Conservation (phyloP, 2,329 filamentous ascomycete genomes). For the Microsporum canis region DNA sequence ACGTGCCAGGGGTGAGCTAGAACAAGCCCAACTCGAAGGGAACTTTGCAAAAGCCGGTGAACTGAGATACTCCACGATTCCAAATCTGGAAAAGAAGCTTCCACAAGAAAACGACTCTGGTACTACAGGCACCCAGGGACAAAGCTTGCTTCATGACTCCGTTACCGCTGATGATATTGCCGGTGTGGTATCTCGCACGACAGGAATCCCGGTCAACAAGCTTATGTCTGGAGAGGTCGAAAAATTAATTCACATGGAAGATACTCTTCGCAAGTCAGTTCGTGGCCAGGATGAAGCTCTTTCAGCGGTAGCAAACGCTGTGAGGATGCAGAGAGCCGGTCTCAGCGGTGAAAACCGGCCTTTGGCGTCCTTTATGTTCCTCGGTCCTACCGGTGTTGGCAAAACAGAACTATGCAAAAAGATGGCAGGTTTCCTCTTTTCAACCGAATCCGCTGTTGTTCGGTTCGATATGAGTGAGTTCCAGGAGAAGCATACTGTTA, state of each 20-base stretch:
- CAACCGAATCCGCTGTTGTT: constrained; percentile 78
- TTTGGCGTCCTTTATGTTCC: constrained; percentile 91
- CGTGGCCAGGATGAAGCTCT: constrained; percentile 92
- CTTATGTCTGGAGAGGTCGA: constrained; percentile 88
- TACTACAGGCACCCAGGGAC: constrained; percentile 30
- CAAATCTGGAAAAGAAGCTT: constrained; percentile 63
- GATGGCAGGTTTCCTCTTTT: constrained; percentile 85
- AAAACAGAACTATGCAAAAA: constrained; percentile 98
- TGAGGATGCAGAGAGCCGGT: constrained; percentile 85
- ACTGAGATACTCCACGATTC: constrained; percentile 78
- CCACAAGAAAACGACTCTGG: constrained; percentile 52
- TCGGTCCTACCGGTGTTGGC: constrained; percentile 89
- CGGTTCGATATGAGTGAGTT: constrained; percentile 98
- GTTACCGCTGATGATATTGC: constrained; percentile 95
- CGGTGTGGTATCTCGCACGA: constrained; percentile 77
- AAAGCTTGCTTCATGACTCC: constrained; percentile 74
- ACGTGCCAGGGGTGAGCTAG: constrained; percentile 69
- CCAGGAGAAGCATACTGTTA: constrained; percentile 93
- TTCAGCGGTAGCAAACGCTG: constrained; percentile 79
- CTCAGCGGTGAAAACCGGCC: constrained; percentile 85
- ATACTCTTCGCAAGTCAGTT: constrained; percentile 68
- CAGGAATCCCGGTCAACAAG: constrained; percentile 85
- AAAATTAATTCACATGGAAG: constrained; percentile 92
- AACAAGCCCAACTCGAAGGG: constrained; percentile 74
- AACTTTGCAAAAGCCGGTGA: constrained; percentile 88